Evolutionary conservation across 768 basidiomycete genomes (phyloP), one percentile per base, ranked within the genome.

Genomic region (Boletus sp.): DNA sequence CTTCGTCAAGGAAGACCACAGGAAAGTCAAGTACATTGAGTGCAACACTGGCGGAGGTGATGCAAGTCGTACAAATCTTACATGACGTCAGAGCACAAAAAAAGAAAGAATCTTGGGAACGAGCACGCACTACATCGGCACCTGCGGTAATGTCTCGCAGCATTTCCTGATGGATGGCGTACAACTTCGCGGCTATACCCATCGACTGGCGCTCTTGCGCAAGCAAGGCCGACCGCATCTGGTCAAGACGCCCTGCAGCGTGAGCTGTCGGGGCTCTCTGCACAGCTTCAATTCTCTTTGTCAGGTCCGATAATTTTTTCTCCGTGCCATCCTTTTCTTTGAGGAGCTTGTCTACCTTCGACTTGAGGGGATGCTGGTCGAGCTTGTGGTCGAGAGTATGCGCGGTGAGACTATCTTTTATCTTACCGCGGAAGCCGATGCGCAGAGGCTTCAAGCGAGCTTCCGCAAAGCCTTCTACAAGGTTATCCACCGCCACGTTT

Each of bases 1-100:
- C 95, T 70, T 98, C 94, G 65, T 98, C 95, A 14, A 97, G 72
- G 63, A 96, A 94, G 2, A 97, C 93, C 32, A 96, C 82, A 3
- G 94, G 94, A 64, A 97, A 95, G 67, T 97, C 95, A 17, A 84
- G 77, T 7, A 86, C 80, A 55, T 83, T 82, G 50, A 94, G 71
- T 1, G 82, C 77, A 19, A 72, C 68, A 21, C 82, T 83, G 10
- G 85, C 89, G 14, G 91, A 82, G 0, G 89, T 86, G 47, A 95
- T 82, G 66, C 90, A 93, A 4, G 93, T 95, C 13, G 93, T 90
- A 68, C 93, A 94, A 52, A 94, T 83, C 85, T 88, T 61, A n/a
- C 27, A 59, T 54, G 33, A 38, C 41, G 19, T 67, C 50, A 61
- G 39, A 15, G 15, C 39, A 46, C n/a, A 40, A 38, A 43, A 32